Evolutionary conservation across 257 asterid species (phyloP), one percentile per base, ranked within the genome.

Genomic region (Solanum boliviense): DNA sequence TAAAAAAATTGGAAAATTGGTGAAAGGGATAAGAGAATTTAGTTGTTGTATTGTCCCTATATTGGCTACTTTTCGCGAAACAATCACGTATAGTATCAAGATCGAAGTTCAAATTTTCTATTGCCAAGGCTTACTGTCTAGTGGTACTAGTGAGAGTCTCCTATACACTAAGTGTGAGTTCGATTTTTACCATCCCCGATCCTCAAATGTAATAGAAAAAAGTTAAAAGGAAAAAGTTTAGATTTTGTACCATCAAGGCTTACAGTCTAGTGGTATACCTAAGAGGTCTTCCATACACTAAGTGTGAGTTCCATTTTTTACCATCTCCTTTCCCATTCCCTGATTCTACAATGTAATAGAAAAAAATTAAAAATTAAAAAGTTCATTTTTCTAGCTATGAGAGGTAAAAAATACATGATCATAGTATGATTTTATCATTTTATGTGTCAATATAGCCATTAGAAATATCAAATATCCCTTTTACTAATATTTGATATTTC

Each of bases 161-260:
- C 3, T 11, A 29, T 48, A 18, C 27, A 44, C 7, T 15, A 13
- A 27, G 35, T 76, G 84, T 76, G 62, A 39, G 62, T n/a, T 76
- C 4, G 13, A 39, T 23, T 56, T 52, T 56, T 56, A 20, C n/a
- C 0, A 0, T 20, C 2, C 25, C 65, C 11, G 0, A 56, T 56
- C 65, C 65, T 56, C 65, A 1, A 56, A 18, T 20, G 65, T 56
- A 56, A 56, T 56, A 20, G 23, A 3, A 20, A 56, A 56, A 0
- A 20, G 25, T 20, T 56, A 6, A 18, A 18, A 56, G n/a, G 3
- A 18, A 18, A 13, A 27, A 39, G 35, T n/a, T n/a, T 5, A 81
- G 10, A 15, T 81, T 81, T 27, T 35, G 18, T 46, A 9, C 10
- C 16, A 4, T 5, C 16, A 1, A 81, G 10, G 39, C 85, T 81